A percentile compares a stretch with the other conserved stretches of the same genome.
Evolutionary conservation across 495 filamentous ascomycete genomes (phyloP).

Genomic region (Xylaria cubensis): DNA sequence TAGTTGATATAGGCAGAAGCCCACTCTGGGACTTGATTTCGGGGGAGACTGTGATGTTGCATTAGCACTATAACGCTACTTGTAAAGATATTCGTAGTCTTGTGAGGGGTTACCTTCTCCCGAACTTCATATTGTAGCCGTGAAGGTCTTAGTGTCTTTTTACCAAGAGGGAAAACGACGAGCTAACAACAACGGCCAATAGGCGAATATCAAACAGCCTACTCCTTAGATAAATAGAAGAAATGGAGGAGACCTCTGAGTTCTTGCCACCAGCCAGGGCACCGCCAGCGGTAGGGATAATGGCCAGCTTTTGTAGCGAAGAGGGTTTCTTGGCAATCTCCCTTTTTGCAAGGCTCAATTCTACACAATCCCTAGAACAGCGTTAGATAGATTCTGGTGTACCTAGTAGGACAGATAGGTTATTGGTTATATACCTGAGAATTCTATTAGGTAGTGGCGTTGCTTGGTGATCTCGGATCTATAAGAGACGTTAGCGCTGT

Average conservation of each 20-base stretch:
- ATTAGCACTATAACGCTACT: slow-evolving; percentile 16
- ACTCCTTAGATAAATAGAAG: neutral
- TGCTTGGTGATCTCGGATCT: neutral
- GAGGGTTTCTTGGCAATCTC: neutral
- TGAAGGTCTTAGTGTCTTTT: neutral
- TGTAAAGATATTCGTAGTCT: neutral
- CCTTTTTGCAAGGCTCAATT: neutral
- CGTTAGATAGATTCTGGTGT: neutral
- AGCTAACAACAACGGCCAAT: neutral
- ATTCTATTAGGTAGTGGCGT: neutral
- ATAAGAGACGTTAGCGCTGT: neutral
- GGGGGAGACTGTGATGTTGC: slow-evolving; percentile 66
- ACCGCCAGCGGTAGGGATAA: neutral
- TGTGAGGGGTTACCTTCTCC: slow-evolving; percentile 60
- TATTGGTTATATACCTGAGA: neutral
- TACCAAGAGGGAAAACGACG: neutral
- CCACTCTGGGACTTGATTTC: slow-evolving; percentile 98
- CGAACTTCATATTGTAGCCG: slow-evolving; percentile 75
- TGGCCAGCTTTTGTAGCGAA: neutral
- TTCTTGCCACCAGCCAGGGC: neutral
- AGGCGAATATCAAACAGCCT: neutral
- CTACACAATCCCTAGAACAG: neutral
- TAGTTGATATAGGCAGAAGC: slow-evolving; percentile 92
- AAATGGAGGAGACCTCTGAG: neutral
- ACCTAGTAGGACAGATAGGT: neutral